A percentile compares a stretch with the other conserved stretches of the same genome.
Evolutionary conservation across 495 filamentous ascomycete species (phyloP).

Genomic region (Podospora anserina): DNA sequence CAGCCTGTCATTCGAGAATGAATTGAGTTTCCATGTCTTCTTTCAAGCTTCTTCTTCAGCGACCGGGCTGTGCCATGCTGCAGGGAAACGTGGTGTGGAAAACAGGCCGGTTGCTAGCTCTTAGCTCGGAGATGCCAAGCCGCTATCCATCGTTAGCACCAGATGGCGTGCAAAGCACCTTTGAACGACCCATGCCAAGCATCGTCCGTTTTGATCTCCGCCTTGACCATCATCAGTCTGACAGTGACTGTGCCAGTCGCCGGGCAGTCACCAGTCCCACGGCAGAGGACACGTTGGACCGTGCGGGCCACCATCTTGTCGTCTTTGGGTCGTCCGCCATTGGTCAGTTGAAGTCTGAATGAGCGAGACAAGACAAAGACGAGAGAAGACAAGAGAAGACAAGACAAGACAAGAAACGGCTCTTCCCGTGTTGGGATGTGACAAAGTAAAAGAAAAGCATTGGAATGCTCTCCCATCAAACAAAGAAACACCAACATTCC

Average conservation of each 20-base stretch:
- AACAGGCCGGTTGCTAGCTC: background rate
- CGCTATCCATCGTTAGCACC: background rate
- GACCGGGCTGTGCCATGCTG: background rate
- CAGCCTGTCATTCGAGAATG: conserved; percentile 1
- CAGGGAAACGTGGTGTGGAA: background rate
- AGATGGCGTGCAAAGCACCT: background rate
- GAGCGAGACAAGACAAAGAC: no score
- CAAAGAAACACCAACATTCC: conserved; percentile 1
- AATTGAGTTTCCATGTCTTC: background rate
- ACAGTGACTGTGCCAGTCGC: background rate
- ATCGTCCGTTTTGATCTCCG: background rate
- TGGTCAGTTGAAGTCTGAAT: background rate
- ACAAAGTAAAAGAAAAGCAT: background rate
- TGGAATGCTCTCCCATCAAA: background rate
- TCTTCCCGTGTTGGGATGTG: no score
- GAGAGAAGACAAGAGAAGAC: no score
- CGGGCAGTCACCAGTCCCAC: background rate
- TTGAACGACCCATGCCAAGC: background rate
- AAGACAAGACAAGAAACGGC: no score
- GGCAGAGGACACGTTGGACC: conserved; percentile 5
- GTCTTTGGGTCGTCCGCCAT: background rate
- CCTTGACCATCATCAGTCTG: background rate
- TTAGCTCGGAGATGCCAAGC: background rate
- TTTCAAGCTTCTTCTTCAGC: background rate
- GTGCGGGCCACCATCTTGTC: background rate